Percentiles rank a stretch among this genome's conserved stretches.
These are phyloP conservation scores for Nakataea oryzae DNA, from an alignment of 2,329 filamentous ascomycete species.

Conservation along the genomic window DNA sequence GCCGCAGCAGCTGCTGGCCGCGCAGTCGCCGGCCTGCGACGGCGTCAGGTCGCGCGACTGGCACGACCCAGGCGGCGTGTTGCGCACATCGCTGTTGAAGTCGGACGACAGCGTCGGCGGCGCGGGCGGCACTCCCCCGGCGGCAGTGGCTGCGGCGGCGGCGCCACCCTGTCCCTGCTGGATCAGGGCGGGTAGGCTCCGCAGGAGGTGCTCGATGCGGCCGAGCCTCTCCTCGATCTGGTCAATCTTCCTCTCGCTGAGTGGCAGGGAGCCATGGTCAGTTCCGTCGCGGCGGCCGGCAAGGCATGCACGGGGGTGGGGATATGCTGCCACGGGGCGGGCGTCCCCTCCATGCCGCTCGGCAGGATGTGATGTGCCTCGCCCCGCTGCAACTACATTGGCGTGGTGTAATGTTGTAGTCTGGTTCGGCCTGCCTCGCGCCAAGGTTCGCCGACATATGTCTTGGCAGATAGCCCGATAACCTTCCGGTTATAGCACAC, in stretches of 20 bases:
- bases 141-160: background rate
- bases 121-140: background rate
- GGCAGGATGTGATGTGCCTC: no score
- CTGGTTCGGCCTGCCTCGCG: background rate
- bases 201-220: slow-evolving; percentile 32
- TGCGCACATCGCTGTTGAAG: background rate
- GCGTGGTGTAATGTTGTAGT: background rate
- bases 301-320: background rate
- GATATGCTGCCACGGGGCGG: no score
- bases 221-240: slow-evolving; percentile 32
- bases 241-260: slow-evolving; percentile 43
- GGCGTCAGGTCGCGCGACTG: background rate
- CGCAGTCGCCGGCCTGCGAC: background rate
- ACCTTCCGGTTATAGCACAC: background rate
- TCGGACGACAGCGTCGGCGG: background rate
- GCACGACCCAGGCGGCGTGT: background rate
- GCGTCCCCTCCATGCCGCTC: slow-evolving; percentile 3
- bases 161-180: background rate
- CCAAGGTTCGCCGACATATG: background rate
- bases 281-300: background rate
- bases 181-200: slow-evolving; percentile 15
- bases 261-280: background rate
- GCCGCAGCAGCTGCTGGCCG: background rate
- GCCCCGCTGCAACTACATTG: background rate
- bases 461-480: background rate